phyloP scores from a whole-genome alignment of 106 monocot species.

The Chionographis japonica region DNA sequence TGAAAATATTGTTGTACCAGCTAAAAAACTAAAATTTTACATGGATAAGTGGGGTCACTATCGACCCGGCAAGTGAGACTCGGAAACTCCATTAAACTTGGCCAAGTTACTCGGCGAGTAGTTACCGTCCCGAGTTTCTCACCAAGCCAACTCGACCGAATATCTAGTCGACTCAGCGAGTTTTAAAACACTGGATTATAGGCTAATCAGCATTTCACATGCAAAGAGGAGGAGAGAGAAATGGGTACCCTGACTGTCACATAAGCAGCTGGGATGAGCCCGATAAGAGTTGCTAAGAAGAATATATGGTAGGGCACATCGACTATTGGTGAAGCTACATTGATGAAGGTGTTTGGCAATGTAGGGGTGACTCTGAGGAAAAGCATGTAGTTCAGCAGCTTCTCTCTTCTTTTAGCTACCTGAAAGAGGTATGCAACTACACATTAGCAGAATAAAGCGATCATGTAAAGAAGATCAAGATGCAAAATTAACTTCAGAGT shows the following conservation, averaged over 20 bases:
- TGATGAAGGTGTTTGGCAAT: slow-evolving; percentile 96
- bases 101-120: too few species aligned
- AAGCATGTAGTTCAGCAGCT: slow-evolving; percentile 93
- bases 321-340: slow-evolving; percentile 90
- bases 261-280: slow-evolving; percentile 90
- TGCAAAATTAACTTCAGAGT: neutral
- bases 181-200: neutral
- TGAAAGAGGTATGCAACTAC: slow-evolving; percentile 23
- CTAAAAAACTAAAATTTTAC: too few species aligned
- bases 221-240: neutral
- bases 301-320: slow-evolving; percentile 84
- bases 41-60: too few species aligned
- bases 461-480: neutral
- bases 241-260: slow-evolving; percentile 82
- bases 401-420: slow-evolving; percentile 85
- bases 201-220: neutral
- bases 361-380: slow-evolving; percentile 97
- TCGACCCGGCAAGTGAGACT: too few species aligned
- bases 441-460: neutral
- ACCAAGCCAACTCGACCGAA: too few species aligned
- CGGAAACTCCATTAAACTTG: too few species aligned
- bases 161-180: too few species aligned
- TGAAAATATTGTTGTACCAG: too few species aligned
- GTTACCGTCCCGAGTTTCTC: too few species aligned
- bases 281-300: slow-evolving; percentile 70